Evolutionary conservation across 192 early-diverging fungal species (phyloP).

Genomic region (Coemansia sp.): DNA sequence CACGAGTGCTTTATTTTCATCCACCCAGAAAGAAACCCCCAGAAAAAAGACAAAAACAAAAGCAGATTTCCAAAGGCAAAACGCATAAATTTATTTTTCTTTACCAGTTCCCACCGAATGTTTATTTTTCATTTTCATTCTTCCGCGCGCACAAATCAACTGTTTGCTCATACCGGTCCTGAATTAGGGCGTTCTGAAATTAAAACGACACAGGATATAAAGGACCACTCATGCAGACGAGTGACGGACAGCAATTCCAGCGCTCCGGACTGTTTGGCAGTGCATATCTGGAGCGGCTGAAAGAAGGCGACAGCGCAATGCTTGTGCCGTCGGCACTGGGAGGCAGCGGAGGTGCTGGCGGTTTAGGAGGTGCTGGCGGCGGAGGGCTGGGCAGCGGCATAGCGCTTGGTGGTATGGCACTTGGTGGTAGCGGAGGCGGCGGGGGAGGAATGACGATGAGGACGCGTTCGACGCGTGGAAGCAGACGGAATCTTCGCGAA

Average conservation of each 20-base stretch:
- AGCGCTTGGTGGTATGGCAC: not conserved
- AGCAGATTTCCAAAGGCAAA: no score
- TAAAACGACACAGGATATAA: no score
- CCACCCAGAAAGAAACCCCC: no score
- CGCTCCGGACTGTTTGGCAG: constrained; percentile 39
- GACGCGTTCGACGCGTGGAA: constrained; percentile 49
- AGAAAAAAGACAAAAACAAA: no score
- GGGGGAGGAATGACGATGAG: constrained; percentile 29
- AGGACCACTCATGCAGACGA: constrained; percentile 17
- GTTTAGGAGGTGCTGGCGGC: constrained; percentile 9
- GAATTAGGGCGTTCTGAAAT: no score
- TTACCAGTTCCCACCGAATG: not conserved
- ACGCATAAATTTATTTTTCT: not conserved
- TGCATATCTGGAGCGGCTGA: constrained; percentile 48
- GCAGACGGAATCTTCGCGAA: constrained; percentile 49
- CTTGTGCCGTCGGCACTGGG: constrained; percentile 43
- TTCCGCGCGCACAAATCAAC: not conserved
- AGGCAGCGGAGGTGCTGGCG: constrained; percentile 10
- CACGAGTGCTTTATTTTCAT: no score
- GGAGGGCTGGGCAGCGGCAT: constrained; percentile 9
- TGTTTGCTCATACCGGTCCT: no score
- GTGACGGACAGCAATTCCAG: constrained; percentile 28
- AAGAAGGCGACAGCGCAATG: constrained; percentile 53
- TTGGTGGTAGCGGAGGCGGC: constrained; percentile 14
- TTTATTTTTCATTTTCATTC: not conserved